Percentiles rank a stretch among this genome's conserved stretches.
phyloP scores from a whole-genome alignment of 441 rosid genomes.

The Adansonia madagascariensis region DNA sequence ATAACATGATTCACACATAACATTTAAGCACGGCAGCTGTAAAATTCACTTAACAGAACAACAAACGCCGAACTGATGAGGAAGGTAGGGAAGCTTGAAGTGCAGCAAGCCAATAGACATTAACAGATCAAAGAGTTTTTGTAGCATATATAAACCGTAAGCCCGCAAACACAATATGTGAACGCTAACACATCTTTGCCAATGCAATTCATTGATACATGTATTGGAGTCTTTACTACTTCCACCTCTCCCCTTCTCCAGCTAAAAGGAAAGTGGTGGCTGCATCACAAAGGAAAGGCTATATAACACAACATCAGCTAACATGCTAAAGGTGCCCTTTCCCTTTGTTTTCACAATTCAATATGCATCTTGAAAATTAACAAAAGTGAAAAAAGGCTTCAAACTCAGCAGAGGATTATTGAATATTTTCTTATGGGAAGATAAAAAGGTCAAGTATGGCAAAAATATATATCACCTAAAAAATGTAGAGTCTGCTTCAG shows the following conservation, averaged over 20 bases:
- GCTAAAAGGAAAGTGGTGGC: background rate
- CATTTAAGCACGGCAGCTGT: background rate
- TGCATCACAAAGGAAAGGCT: background rate
- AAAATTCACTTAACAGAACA: background rate
- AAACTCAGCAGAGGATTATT: background rate
- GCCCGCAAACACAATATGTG: background rate
- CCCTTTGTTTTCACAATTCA: background rate
- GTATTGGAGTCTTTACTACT: background rate
- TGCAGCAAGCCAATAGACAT: background rate
- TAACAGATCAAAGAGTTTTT: background rate
- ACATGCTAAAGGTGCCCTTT: background rate
- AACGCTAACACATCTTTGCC: background rate
- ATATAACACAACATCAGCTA: background rate
- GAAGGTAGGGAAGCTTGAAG: background rate
- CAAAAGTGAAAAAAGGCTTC: background rate
- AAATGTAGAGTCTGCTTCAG: slow-evolving; percentile 97
- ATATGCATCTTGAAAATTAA: background rate
- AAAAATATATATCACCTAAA: slow-evolving; percentile 61
- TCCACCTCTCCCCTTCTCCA: background rate
- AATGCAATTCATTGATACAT: background rate
- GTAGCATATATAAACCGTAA: background rate
- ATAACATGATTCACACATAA: background rate
- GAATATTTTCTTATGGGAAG: background rate
- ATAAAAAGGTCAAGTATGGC: background rate
- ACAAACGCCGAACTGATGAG: background rate